Conservation (phyloP, 768 basidiomycete species). For the Agaricus subrufescens region DNA sequence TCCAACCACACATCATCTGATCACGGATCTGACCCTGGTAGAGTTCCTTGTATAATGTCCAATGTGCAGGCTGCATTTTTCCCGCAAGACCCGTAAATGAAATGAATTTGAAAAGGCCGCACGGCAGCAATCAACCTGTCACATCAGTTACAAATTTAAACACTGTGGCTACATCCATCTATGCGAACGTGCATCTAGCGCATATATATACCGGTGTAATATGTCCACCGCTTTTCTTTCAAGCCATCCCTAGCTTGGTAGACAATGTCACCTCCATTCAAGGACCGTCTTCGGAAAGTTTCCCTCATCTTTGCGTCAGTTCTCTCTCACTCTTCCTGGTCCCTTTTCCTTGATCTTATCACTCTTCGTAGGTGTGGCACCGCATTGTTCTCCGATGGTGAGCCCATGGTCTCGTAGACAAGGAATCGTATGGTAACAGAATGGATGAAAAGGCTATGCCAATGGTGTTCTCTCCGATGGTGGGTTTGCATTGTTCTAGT, state of each 20-base stretch:
- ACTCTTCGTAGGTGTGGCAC: constrained; percentile 64
- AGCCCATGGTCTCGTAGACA: background rate
- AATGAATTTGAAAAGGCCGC: too few species aligned
- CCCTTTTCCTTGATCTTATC: background rate
- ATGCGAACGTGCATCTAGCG: background rate
- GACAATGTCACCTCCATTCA: constrained; percentile 16
- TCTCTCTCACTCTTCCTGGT: background rate
- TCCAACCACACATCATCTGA: too few species aligned
- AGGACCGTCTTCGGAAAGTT: constrained; percentile 45
- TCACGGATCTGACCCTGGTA: too few species aligned
- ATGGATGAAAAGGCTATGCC: constrained; percentile 55
- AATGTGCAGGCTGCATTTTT: too few species aligned
- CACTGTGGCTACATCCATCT: too few species aligned
- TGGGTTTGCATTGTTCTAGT: constrained; percentile 28
- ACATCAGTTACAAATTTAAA: too few species aligned
- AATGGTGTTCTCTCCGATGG: constrained; percentile 77
- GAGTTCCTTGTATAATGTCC: too few species aligned
- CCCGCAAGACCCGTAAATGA: too few species aligned
- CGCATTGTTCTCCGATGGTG: constrained; percentile 84
- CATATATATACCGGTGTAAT: background rate
- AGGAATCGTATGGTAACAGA: background rate
- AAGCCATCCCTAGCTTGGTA: background rate
- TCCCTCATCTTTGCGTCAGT: constrained; percentile 85
- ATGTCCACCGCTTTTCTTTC: background rate
- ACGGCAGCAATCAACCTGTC: too few species aligned